Evolutionary conservation across 352 stramenopile genomes (phyloP).

Genomic region (Pythium pyrilobum): DNA sequence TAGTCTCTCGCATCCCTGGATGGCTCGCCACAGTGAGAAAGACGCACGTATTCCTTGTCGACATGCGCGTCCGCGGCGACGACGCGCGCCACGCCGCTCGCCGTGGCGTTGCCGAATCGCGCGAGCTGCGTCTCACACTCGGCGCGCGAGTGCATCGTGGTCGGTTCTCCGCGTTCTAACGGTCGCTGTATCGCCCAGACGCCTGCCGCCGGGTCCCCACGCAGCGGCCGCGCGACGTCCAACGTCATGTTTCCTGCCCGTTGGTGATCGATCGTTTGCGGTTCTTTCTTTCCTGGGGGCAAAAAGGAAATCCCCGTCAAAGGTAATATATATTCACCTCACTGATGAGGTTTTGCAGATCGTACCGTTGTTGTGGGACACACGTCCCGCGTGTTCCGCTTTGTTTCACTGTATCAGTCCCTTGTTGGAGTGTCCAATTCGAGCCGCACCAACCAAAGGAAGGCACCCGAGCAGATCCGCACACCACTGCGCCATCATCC

Average conservation of each 20-base stretch:
- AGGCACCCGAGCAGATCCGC: conserved; percentile 2
- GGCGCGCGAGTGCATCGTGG: not conserved
- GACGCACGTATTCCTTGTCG: conserved; percentile 19
- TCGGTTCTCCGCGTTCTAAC: not conserved
- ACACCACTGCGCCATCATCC: not conserved
- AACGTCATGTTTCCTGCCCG: conserved; percentile 15
- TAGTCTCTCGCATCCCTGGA: not conserved
- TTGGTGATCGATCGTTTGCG: too few relatives aligned
- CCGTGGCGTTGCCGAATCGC: conserved; percentile 9
- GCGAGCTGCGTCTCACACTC: not conserved
- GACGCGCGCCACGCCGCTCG: conserved; percentile 3
- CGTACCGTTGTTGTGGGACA: not conserved
- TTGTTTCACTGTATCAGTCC: conserved; percentile 4
- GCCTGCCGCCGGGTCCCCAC: not conserved
- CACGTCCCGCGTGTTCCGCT: not conserved
- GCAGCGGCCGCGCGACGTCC: not conserved
- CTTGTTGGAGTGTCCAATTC: not conserved
- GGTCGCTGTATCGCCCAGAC: not conserved
- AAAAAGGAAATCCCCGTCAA: conserved; percentile 15
- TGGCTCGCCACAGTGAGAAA: not conserved
- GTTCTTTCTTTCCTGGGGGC: not conserved
- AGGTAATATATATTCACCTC: conserved; percentile 15
- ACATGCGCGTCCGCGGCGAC: not conserved
- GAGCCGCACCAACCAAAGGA: conserved; percentile 18
- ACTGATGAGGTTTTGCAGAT: conserved; percentile 12